Evolutionary conservation across 768 basidiomycete species (phyloP).

Genomic region (Boletus pseudopeckii): DNA sequence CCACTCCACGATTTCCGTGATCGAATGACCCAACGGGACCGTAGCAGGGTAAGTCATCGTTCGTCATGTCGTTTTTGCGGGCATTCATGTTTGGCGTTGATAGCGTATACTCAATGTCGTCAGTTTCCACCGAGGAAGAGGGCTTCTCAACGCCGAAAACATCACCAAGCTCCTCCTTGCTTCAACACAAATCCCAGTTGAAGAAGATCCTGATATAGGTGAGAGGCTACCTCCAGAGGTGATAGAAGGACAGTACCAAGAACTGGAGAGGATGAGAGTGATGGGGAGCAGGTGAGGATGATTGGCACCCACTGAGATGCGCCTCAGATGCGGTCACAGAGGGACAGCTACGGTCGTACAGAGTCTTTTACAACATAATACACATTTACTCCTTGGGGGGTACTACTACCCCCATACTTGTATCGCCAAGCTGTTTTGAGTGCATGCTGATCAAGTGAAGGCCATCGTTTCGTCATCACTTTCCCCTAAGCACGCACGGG

Average conservation of each 20-base stretch:
- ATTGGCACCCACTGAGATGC: too few species aligned
- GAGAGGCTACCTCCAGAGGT: slow-evolving; percentile 12
- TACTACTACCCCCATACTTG: too few species aligned
- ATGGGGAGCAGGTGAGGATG: slow-evolving; percentile 1
- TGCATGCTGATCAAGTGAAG: not conserved
- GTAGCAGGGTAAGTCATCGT: slow-evolving; percentile 7
- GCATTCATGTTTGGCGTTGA: not conserved
- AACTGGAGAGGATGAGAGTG: slow-evolving; percentile 13
- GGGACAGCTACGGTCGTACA: not conserved
- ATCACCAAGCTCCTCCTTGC: slow-evolving; percentile 21
- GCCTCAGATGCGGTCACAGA: too few species aligned
- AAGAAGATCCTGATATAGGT: slow-evolving; percentile 20
- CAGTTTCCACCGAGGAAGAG: slow-evolving; percentile 25
- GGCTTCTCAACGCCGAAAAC: slow-evolving; percentile 16
- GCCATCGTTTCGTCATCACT: not conserved
- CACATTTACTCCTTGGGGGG: not conserved
- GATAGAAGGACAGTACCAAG: slow-evolving; percentile 8
- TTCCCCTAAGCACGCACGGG: not conserved
- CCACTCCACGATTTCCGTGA: slow-evolving; percentile 24
- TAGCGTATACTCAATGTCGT: slow-evolving; percentile 21
- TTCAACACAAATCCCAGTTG: slow-evolving; percentile 13
- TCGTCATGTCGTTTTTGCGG: not conserved
- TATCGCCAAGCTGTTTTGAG: not conserved
- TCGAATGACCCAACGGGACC: slow-evolving; percentile 13
- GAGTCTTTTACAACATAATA: not conserved